Evolutionary conservation across 1,284 basidiomycete genomes (phyloP).

Genomic region (Cryptococcus jaspeensis): DNA sequence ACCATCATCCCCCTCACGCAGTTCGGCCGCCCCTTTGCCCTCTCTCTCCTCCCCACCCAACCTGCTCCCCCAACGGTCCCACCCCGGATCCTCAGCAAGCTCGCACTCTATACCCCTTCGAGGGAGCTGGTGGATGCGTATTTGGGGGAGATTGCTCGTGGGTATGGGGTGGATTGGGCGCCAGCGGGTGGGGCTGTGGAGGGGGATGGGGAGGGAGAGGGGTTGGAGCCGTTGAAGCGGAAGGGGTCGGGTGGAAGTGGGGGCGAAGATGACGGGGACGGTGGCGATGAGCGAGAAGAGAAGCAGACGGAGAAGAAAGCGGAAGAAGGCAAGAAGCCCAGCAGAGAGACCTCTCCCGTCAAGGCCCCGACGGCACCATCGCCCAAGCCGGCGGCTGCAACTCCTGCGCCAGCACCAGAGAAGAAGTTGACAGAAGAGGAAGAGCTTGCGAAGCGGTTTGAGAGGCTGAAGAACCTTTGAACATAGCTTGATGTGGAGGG

Average conservation of each 20-base stretch:
- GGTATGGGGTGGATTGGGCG: constrained; percentile 74
- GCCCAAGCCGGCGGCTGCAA: not conserved
- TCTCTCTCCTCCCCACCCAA: constrained; percentile 50
- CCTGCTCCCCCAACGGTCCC: constrained; percentile 55
- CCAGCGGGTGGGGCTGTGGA: constrained; percentile 40
- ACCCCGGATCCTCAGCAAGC: constrained; percentile 60
- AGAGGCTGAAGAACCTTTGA: constrained; percentile 39
- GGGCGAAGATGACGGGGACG: constrained; percentile 6
- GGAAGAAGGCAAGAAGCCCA: constrained; percentile 2
- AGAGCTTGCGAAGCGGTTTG: constrained; percentile 45
- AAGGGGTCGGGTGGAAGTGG: constrained; percentile 30
- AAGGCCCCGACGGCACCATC: not conserved
- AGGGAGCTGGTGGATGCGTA: constrained; percentile 80
- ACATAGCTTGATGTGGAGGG: not conserved
- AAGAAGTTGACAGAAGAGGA: constrained; percentile 41
- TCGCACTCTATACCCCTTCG: constrained; percentile 68
- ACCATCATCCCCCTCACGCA: too few relatives aligned
- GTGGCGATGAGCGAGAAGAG: constrained; percentile 3
- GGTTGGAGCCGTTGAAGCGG: constrained; percentile 9
- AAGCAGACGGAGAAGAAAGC: constrained; percentile 3
- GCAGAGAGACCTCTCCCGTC: constrained; percentile 1
- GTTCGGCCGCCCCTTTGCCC: constrained; percentile 47
- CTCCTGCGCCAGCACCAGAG: constrained; percentile 5
- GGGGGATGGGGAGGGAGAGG: constrained; percentile 7
- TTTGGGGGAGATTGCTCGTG: constrained; percentile 79